Evolutionary conservation across 2,329 filamentous ascomycete genomes (phyloP), one percentile per base, ranked within the genome.

Genomic region (Zarea fungicola): DNA sequence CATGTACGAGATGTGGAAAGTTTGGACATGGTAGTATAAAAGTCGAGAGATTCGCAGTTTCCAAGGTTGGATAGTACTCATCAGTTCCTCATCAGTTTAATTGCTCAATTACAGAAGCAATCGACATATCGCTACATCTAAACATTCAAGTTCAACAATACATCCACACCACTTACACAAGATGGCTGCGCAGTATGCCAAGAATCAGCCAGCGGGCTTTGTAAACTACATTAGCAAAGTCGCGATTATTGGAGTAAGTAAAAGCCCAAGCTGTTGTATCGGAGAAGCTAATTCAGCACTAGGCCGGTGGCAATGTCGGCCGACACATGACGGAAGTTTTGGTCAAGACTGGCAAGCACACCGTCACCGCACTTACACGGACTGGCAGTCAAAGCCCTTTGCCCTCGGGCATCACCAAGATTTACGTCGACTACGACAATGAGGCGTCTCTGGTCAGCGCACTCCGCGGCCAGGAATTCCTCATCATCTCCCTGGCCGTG

Each of bases 331-430:
- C 67, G 0, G 54, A 61, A 2, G 67, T 62, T 5, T 70, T 83
- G 0, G 63, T 80, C 1, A 57, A 69, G 22, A 71, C 68, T 0
- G 74, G 74, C 29, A 76, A 72, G 56, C 77, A 81, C 55, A 66
- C 60, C 5, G 60, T 81, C 21, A 81, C 75, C 0, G 78, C 76
- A 16, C 62, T 80, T 31, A 74, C 75, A 2, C 78, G 77, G 35
- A 57, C 61, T 29, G 64, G 61, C 50, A 76, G 73, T 62, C 49
- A 53, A 0, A 64, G 61, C 44, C 63, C 53, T n/a, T 51, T 78
- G 2, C 74, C 77, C 3, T 53, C 62, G 0, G 73, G 74, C 13
- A 65, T 79, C 19, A 57, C 62, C 2, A 54, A 67, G 13, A 66
- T 63, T 23, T 51, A 56, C 4, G 62, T 81, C 23, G 65, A 76